Evolutionary conservation across 352 stramenopile genomes (phyloP).

Genomic region (Globisporangium paddicum): DNA sequence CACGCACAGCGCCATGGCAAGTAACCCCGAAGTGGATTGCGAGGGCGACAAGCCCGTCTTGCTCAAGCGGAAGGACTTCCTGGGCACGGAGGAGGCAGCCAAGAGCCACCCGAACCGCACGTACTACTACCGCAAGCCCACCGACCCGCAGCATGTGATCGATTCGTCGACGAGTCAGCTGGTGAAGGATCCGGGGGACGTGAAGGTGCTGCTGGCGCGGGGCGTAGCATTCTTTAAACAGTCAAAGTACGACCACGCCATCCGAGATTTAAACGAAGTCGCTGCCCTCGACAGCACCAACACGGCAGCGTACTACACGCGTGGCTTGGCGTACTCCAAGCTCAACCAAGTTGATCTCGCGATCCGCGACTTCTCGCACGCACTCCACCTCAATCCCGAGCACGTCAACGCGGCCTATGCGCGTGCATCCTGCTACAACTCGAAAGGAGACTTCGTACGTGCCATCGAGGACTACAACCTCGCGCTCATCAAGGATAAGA

Average conservation of each 20-base stretch:
- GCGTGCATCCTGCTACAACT: conserved; percentile 84
- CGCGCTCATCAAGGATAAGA: conserved; percentile 78
- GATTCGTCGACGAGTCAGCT: conserved; percentile 70
- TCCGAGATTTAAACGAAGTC: conserved; percentile 52
- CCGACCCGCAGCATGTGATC: conserved; percentile 73
- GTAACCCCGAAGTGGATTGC: conserved; percentile 27
- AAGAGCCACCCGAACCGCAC: conserved; percentile 64
- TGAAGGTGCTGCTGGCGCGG: conserved; percentile 65
- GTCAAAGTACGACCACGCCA: conserved; percentile 37
- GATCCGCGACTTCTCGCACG: conserved; percentile 74
- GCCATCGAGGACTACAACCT: conserved; percentile 91
- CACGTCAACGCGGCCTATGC: conserved; percentile 88
- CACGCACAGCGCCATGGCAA: conserved; percentile 23
- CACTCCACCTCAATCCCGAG: conserved; percentile 74
- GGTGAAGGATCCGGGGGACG: conserved; percentile 44
- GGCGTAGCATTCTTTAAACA: conserved; percentile 82
- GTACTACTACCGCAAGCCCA: conserved; percentile 74
- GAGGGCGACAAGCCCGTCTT: conserved; percentile 30
- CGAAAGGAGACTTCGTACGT: conserved; percentile 72
- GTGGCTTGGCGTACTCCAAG: conserved; percentile 66
- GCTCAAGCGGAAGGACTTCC: conserved; percentile 79
- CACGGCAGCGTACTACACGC: conserved; percentile 59
- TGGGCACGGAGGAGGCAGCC: conserved; percentile 55
- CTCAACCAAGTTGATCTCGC: conserved; percentile 64
- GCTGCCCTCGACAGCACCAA: conserved; percentile 42